Evolutionary conservation across 1,139 yeast species (phyloP), one percentile per base, ranked within the genome.

Genomic region (Blastobotrys arbuscula): DNA sequence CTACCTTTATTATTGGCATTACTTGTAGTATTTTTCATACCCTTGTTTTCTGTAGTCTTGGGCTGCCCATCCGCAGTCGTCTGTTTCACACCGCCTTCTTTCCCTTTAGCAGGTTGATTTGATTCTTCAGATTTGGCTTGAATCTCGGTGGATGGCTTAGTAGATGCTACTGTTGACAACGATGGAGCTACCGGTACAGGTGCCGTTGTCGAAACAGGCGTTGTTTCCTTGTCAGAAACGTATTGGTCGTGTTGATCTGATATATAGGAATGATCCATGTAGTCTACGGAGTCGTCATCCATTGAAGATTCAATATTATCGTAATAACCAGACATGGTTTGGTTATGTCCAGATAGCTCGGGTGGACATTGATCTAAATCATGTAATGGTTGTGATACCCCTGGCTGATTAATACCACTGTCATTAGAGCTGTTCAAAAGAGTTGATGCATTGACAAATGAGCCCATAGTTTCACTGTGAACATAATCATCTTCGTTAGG

Each of bases 301-400:
- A 31, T 16, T 47, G 28, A 26, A 50, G 37, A 20, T 44, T 42
- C 16, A 13, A 7, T 31, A 31, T 6, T 6, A n/a, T 19, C 16
- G n/a, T 36, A 36, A 21, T 28, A 28, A 3, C 31, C 38, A 9
- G 24, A 20, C 9, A 23, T 13, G 13, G 44, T 19, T 35, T 28
- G 18, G 36, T 44, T 44, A 26, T 28, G 39, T 2, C 21, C 39
- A n/a, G 31, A 21, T 18, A 45, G 39, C 26, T 45, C 48, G 2
- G 48, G 43, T 10, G 48, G 48, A 7, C 48, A 38, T 24, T 26
- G 18, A 21, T 45, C 44, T 18, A 45, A 26, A 16, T 45, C 38
- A 30, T 40, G 23, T 28, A 40, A 12, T n/a, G 43, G 33, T 13
- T 33, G 38, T 7, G 42, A 30, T 3, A 7, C 20, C 23, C 19